Conservation (phyloP, 2,329 filamentous ascomycete genomes). For the Metarhizium album region DNA sequence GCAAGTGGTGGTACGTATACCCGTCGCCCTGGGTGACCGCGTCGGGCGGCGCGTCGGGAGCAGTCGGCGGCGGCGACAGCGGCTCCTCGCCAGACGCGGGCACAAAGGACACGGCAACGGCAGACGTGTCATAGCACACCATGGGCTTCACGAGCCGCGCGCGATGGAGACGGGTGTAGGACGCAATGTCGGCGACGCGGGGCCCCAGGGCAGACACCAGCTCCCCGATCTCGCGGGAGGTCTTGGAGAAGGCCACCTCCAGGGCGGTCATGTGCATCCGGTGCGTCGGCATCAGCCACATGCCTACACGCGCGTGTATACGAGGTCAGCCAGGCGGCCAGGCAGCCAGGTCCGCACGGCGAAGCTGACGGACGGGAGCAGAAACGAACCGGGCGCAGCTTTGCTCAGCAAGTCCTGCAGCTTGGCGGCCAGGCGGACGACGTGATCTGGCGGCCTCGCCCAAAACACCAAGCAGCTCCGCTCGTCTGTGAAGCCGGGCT, state of each 20-base stretch:
- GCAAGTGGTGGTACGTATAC: constrained; percentile 86
- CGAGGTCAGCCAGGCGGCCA: not conserved
- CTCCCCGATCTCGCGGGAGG: constrained; percentile 52
- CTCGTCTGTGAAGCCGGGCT: constrained; percentile 62
- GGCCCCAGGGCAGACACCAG: constrained; percentile 49
- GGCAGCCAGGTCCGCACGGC: no score
- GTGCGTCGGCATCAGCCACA: constrained; percentile 78
- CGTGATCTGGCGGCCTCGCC: constrained; percentile 67
- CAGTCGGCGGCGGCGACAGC: constrained; percentile 26
- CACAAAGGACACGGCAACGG: constrained; percentile 77
- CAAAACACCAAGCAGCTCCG: constrained; percentile 81
- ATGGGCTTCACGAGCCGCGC: constrained; percentile 71
- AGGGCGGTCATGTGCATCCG: constrained; percentile 77
- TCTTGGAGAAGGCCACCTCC: constrained; percentile 74
- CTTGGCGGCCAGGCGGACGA: constrained; percentile 54
- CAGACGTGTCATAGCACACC: constrained; percentile 75
- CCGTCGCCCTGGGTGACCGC: constrained; percentile 40
- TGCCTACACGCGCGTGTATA: constrained; percentile 38
- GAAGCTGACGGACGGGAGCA: not conserved
- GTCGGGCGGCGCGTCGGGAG: constrained; percentile 22
- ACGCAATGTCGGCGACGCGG: constrained; percentile 47
- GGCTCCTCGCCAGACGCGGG: constrained; percentile 57
- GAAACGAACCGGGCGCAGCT: constrained; percentile 61
- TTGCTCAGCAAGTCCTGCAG: constrained; percentile 57
- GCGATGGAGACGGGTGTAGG: constrained; percentile 56